Conservation (phyloP, 345 rosid species). For the Eucalyptus cloeziana region DNA sequence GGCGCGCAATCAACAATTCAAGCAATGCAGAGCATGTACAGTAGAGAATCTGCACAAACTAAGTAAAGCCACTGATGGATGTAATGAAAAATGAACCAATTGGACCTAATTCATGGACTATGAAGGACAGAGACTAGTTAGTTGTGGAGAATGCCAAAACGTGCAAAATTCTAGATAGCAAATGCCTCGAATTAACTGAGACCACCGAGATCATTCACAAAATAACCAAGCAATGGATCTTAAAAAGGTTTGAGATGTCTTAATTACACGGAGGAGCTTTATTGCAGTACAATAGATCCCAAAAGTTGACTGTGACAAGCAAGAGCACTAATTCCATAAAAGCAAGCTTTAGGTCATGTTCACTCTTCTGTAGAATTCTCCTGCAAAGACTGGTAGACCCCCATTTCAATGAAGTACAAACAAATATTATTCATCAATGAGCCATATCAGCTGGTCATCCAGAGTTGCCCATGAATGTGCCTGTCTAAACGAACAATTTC, state of each 20-base stretch:
- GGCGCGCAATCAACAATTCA: neutral
- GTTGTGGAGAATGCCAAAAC: neutral
- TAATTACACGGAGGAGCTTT: neutral
- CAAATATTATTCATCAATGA: neutral
- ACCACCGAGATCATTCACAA: neutral
- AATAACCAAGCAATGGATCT: neutral
- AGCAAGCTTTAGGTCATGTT: neutral
- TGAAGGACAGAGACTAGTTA: neutral
- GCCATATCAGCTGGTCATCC: neutral
- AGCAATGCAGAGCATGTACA: neutral
- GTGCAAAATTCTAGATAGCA: neutral
- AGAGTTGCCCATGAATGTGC: neutral
- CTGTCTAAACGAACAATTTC: neutral
- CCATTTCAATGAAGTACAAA: neutral
- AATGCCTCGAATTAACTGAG: neutral
- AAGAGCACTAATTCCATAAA: neutral
- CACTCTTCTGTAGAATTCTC: neutral
- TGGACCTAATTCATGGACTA: neutral
- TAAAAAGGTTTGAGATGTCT: neutral
- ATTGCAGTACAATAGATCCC: neutral
- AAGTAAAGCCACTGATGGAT: neutral
- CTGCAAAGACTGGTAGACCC: neutral
- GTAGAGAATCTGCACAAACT: neutral
- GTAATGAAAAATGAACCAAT: neutral
- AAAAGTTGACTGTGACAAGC: neutral